A percentile compares a stretch with the other conserved stretches of the same genome.
phyloP scores from a whole-genome alignment of 345 rosid genomes.

The Theobroma cacao region DNA sequence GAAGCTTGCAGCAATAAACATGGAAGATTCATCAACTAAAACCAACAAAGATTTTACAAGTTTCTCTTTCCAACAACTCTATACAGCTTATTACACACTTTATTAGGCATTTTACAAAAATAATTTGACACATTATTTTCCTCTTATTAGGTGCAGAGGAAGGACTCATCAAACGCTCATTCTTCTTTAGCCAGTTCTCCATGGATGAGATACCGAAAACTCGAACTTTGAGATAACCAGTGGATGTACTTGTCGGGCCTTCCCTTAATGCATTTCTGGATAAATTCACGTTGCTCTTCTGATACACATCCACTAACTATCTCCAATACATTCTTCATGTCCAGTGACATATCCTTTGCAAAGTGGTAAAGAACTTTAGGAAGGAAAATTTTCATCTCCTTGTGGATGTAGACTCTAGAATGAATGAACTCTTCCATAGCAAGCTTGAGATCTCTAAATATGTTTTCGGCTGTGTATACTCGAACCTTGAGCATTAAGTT shows the following conservation, averaged over 20 bases:
- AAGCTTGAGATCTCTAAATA: slow-evolving; percentile 59
- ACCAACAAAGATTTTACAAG: not conserved
- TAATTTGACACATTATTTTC: too few relatives aligned
- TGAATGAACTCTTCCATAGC: slow-evolving; percentile 61
- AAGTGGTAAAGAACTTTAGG: slow-evolving; percentile 62
- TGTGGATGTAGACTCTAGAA: slow-evolving; percentile 53
- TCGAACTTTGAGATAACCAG: slow-evolving; percentile 66
- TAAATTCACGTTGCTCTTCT: slow-evolving; percentile 44
- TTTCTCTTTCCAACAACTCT: not conserved
- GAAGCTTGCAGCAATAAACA: not conserved
- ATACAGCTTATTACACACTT: not conserved
- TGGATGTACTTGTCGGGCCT: slow-evolving; percentile 47
- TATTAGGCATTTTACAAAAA: not conserved
- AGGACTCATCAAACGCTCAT: slow-evolving; percentile 9
- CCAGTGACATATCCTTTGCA: slow-evolving; percentile 66
- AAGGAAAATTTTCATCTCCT: slow-evolving; percentile 60
- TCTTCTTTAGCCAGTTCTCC: slow-evolving; percentile 43
- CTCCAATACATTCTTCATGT: slow-evolving; percentile 39
- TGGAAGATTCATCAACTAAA: not conserved
- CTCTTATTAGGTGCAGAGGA: not conserved
- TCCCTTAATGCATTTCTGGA: slow-evolving; percentile 51
- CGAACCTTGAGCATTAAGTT: slow-evolving; percentile 45
- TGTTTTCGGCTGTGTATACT: slow-evolving; percentile 54
- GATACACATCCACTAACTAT: slow-evolving; percentile 42
- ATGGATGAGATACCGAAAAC: slow-evolving; percentile 68